Evolutionary conservation across 768 basidiomycete genomes (phyloP).

Genomic region (Candolleomyces efflorescens): DNA sequence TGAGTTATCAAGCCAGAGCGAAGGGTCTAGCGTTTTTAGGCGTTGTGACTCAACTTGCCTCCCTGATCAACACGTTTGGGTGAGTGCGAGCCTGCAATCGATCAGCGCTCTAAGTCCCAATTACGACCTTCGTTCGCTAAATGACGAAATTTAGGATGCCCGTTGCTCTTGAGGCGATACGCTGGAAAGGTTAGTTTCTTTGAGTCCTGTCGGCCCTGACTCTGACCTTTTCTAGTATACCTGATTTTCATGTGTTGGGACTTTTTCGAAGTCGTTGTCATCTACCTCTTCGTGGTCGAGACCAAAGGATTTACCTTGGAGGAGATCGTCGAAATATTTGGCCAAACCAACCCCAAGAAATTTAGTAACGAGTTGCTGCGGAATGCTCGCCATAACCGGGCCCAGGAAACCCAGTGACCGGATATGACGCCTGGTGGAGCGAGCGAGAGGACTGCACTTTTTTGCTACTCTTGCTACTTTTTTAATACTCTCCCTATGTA

Average conservation of each 20-base stretch:
- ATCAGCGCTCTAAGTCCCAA: too few species aligned
- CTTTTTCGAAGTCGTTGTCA: constrained; percentile 39
- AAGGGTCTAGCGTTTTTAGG: constrained; percentile 51
- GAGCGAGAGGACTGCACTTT: too few species aligned
- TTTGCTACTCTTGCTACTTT: not conserved
- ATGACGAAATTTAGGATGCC: constrained; percentile 30
- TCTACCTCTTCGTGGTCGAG: constrained; percentile 48
- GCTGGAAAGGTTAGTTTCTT: constrained; percentile 39
- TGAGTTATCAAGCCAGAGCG: constrained; percentile 45
- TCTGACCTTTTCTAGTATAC: constrained; percentile 32
- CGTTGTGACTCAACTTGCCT: constrained; percentile 36
- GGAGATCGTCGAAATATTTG: constrained; percentile 45
- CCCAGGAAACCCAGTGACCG: not conserved
- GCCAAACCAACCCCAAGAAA: constrained; percentile 36
- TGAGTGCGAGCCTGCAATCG: constrained; percentile 15
- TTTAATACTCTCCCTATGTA: too few species aligned
- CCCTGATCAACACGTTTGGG: constrained; percentile 50
- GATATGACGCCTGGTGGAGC: not conserved
- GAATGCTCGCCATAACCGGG: constrained; percentile 13
- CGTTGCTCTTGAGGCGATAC: constrained; percentile 39
- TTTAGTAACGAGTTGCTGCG: constrained; percentile 26
- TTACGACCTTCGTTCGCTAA: too few species aligned
- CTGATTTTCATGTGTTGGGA: constrained; percentile 49
- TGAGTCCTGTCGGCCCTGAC: not conserved
- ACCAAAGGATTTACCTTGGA: constrained; percentile 49